Conservation (phyloP, 2,329 filamentous ascomycete genomes). For the Teratosphaeria gauchensis region DNA sequence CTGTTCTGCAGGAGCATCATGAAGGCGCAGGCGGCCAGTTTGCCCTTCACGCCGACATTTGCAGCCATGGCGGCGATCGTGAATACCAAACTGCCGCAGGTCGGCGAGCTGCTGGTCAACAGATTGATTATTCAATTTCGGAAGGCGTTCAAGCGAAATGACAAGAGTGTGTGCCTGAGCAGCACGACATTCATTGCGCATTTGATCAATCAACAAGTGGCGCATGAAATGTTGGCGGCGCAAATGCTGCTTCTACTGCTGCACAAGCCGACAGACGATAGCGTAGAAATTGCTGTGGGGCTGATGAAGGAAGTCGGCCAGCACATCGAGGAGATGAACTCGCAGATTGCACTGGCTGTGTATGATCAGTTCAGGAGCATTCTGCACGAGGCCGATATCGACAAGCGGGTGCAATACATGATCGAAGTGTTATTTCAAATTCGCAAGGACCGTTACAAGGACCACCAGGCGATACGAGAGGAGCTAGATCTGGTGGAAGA, state of each 20-base stretch:
- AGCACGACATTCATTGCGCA: constrained; percentile 93
- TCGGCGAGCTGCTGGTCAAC: constrained; percentile 81
- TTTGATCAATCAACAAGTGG: constrained; percentile 90
- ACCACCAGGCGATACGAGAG: constrained; percentile 81
- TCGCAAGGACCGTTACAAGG: constrained; percentile 91
- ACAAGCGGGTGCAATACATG: constrained; percentile 98
- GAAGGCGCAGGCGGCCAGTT: constrained; percentile 93
- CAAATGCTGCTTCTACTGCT: constrained; percentile 88
- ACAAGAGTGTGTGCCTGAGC: constrained; percentile 89
- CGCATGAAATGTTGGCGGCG: constrained; percentile 84
- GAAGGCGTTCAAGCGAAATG: constrained; percentile 91
- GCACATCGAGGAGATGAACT: constrained; percentile 91
- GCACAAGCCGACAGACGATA: constrained; percentile 93
- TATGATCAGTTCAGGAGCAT: constrained; percentile 96
- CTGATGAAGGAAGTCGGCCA: constrained; percentile 88
- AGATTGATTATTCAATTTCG: constrained; percentile 84
- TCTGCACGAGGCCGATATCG: constrained; percentile 90
- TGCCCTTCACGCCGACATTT: constrained; percentile 94
- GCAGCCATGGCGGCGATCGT: constrained; percentile 93
- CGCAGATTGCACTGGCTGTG: constrained; percentile 74
- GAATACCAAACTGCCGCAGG: constrained; percentile 92
- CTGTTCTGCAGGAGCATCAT: constrained; percentile 94
- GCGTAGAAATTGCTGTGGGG: constrained; percentile 92
- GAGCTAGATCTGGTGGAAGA: constrained; percentile 94
- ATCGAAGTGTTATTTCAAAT: constrained; percentile 97